A percentile compares a stretch with the other conserved stretches of the same genome.
These are phyloP conservation scores for Elsinoe perseae DNA, from an alignment of 2,329 filamentous ascomycete genomes.

Conservation along the genomic window DNA sequence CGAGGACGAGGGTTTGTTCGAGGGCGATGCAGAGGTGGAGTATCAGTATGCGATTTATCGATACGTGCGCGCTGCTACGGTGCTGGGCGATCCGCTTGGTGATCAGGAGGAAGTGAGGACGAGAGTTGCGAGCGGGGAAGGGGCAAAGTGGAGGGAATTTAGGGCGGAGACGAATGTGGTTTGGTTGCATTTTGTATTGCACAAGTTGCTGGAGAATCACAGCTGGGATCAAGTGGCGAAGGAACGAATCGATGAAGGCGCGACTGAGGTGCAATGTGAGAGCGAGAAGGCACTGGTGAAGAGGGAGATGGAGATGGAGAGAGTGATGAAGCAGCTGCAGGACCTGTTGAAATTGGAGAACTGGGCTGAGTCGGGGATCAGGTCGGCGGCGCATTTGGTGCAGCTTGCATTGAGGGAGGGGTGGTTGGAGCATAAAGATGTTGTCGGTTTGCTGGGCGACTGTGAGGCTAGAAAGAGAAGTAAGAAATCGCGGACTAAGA, in stretches of 20 bases:
- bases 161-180: conserved; percentile 55
- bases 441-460: conserved; percentile 23
- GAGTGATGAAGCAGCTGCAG: conserved; percentile 31
- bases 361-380: conserved; percentile 19
- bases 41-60: conserved; percentile 53
- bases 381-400: conserved; percentile 23
- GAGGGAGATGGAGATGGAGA: conserved; percentile 33
- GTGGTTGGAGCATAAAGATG: conserved; percentile 31
- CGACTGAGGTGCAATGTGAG: no score
- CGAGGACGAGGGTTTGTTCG: conserved; percentile 38
- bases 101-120: conserved; percentile 28
- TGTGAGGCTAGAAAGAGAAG: not conserved
- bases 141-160: conserved; percentile 45
- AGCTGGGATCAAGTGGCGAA: conserved; percentile 23
- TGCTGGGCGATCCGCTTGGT: conserved; percentile 36
- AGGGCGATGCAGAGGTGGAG: conserved; percentile 40
- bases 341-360: conserved; percentile 34
- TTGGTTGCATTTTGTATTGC: conserved; percentile 56
- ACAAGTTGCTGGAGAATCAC: conserved; percentile 41
- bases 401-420: conserved; percentile 28
- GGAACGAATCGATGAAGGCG: no score
- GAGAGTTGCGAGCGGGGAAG: conserved; percentile 20
- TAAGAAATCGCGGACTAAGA: not conserved
- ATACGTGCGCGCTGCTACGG: conserved; percentile 40
- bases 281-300: conserved; percentile 16